Percentiles rank a stretch among this genome's conserved stretches.
phyloP scores from a whole-genome alignment of 345 rosid genomes.

The Bruguiera parviflora region DNA sequence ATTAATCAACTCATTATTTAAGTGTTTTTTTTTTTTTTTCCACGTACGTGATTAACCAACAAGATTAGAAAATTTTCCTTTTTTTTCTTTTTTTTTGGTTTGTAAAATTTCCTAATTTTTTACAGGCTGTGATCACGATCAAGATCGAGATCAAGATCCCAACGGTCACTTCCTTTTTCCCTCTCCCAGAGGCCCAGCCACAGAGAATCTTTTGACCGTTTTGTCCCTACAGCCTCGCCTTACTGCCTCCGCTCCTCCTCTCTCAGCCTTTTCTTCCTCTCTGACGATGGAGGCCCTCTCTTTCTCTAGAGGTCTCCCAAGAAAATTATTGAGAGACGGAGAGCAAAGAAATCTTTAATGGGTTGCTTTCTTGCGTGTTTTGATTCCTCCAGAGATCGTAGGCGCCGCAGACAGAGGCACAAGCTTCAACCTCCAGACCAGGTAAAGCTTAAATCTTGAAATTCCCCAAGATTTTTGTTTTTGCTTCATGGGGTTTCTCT shows the following conservation, averaged over 20 bases:
- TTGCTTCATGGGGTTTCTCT: neutral
- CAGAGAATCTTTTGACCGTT: conserved; percentile 33
- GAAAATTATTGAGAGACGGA: neutral
- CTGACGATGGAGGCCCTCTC: neutral
- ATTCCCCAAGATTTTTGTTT: neutral
- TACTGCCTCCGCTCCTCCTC: neutral
- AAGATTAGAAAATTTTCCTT: too few relatives aligned
- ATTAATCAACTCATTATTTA: too few relatives aligned
- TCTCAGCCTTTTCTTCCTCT: conserved; percentile 10
- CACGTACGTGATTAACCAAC: too few relatives aligned
- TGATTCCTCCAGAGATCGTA: conserved; percentile 69
- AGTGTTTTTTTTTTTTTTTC: too few relatives aligned
- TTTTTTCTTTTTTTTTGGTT: too few relatives aligned
- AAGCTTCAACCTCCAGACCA: too few relatives aligned
- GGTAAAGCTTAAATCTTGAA: too few relatives aligned
- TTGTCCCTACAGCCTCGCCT: conserved; percentile 26
- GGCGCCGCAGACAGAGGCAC: conserved; percentile 37
- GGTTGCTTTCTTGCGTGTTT: conserved; percentile 84
- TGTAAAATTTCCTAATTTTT: neutral
- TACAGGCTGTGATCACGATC: conserved; percentile 23
- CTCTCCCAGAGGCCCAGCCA: conserved; percentile 3
- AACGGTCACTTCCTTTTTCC: conserved; percentile 55
- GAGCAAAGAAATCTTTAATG: conserved; percentile 33
- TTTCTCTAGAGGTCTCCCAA: neutral
- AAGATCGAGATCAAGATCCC: conserved; percentile 5